Base-by-base conservation (phyloP, 768 basidiomycete genomes). In the Cystofilobasidium bisporidii region DNA sequence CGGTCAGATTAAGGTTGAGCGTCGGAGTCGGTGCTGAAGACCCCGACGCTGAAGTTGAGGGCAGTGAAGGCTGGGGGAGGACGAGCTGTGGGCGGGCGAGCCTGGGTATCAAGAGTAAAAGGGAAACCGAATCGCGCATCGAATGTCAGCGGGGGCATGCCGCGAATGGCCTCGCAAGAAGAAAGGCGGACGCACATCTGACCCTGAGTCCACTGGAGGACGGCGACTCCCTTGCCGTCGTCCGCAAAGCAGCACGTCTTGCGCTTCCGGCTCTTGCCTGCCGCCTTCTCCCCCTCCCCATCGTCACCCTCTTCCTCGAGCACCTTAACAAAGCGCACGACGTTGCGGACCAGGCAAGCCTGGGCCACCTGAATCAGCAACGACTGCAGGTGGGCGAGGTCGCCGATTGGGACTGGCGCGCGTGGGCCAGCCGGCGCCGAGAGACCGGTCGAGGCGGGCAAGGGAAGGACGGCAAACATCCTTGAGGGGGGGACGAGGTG, bases 181-280 rank as follows among this genome's bases (percentile, higher is more conserved):
- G 9, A 14, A 24, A 50, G 30, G 22, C 5, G 32, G 40, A n/a
- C 47, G 30, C 17, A 59, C 64, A 65, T 17, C 17, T 65, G 55
- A 12, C 64, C 64, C 9, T n/a, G 24, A 10, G 53, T 41, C 56
- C 64, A 58, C 45, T 65, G 64, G 12, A 57, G 30, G 1, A 65
- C 15, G 11, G 64, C 64, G 12, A 58, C 15, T 22, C 64, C 57
- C 41, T 36, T 57, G 0, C 43, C 43, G 20, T 43, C 53, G 33
- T 65, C 56, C 0, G 57, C 43, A 24, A 65, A 65, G 9, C 56
- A 28, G 40, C 24, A 58, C 43, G 43, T 47, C 57, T 43, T 33
- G 30, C 43, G 15, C n/a, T 20, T 59, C n/a, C n/a, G n/a, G n/a
- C n/a, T n/a, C n/a, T 56, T 11, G 38, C 55, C 48, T 20, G 26